Conservation (phyloP, 2,329 filamentous ascomycete species). For the Alternaria metachromatica region DNA sequence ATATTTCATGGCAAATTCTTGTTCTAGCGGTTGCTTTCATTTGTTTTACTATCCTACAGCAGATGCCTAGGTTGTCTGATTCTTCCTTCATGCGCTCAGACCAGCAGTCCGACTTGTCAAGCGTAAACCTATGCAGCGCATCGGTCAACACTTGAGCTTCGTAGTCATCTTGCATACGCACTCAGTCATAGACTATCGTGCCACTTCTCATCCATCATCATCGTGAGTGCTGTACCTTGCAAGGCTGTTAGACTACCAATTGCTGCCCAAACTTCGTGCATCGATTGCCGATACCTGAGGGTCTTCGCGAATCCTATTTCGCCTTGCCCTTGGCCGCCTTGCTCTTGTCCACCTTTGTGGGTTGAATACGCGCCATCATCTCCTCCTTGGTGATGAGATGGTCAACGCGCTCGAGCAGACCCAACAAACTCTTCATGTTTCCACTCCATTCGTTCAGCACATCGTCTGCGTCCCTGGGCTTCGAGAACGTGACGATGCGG, state of each 20-base stretch:
- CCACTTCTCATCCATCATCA: neutral
- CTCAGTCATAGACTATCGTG: neutral
- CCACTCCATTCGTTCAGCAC: constrained; percentile 98
- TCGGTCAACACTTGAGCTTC: neutral
- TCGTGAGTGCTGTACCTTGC: constrained; percentile 4
- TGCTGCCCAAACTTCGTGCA: constrained; percentile 2
- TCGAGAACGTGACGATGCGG: constrained; percentile 89
- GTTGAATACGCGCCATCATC: constrained; percentile 99
- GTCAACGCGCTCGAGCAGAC: constrained; percentile 87
- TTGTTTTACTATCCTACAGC: neutral
- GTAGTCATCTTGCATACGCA: neutral
- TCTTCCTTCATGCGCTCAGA: neutral
- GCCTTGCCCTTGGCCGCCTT: constrained; percentile 48
- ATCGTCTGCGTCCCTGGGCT: constrained; percentile 93
- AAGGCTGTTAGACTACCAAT: neutral
- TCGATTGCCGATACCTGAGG: constrained; percentile 21
- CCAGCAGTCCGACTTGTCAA: neutral
- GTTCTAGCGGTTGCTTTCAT: neutral
- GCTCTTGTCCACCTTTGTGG: constrained; percentile 57
- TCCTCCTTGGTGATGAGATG: constrained; percentile 99
- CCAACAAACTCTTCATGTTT: constrained; percentile 94
- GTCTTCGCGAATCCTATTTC: constrained; percentile 22
- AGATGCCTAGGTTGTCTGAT: neutral
- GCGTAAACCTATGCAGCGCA: neutral
- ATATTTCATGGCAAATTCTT: neutral